A percentile compares a stretch with the other conserved stretches of the same genome.
These are phyloP conservation scores for Buxus sempervirens DNA, from an alignment of 164 flowering plant species.

Conservation along the genomic window DNA sequence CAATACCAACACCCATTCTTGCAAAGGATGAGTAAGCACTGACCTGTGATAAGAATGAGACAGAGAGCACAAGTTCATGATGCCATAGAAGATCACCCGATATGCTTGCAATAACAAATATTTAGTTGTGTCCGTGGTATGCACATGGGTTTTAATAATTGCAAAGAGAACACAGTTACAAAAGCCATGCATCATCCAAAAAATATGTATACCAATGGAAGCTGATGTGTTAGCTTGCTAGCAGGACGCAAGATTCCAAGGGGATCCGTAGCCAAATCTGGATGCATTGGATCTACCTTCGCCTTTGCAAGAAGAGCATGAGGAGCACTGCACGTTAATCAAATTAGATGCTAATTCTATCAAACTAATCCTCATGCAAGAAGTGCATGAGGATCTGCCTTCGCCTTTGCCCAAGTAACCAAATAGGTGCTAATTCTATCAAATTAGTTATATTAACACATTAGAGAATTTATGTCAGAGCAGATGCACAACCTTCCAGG, in stretches of 20 bases:
- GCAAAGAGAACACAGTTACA: neutral
- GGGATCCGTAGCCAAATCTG: constrained; percentile 60
- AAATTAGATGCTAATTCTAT: too few relatives aligned
- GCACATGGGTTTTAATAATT: too few relatives aligned
- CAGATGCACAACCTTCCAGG: constrained; percentile 56
- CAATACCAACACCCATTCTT: constrained; percentile 48
- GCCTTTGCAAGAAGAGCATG: constrained; percentile 77
- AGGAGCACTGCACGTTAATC: constrained; percentile 52
- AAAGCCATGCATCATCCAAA: neutral
- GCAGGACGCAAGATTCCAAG: constrained; percentile 62
- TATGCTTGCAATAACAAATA: too few relatives aligned
- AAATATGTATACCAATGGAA: constrained; percentile 51
- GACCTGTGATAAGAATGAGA: constrained; percentile 38
- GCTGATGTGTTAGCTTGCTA: constrained; percentile 57
- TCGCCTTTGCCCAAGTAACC: too few relatives aligned
- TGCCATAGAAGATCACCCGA: neutral
- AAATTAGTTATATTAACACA: too few relatives aligned
- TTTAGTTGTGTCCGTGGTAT: too few relatives aligned
- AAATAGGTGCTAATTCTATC: too few relatives aligned
- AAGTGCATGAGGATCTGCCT: too few relatives aligned
- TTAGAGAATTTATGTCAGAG: neutral
- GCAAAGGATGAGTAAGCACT: constrained; percentile 83
- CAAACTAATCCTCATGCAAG: too few relatives aligned
- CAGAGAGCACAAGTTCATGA: neutral
- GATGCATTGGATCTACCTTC: constrained; percentile 65